Evolutionary conservation across 208 protist genomes (phyloP), one percentile per base, ranked within the genome.

Genomic region (Tritrichomonas musculus): DNA sequence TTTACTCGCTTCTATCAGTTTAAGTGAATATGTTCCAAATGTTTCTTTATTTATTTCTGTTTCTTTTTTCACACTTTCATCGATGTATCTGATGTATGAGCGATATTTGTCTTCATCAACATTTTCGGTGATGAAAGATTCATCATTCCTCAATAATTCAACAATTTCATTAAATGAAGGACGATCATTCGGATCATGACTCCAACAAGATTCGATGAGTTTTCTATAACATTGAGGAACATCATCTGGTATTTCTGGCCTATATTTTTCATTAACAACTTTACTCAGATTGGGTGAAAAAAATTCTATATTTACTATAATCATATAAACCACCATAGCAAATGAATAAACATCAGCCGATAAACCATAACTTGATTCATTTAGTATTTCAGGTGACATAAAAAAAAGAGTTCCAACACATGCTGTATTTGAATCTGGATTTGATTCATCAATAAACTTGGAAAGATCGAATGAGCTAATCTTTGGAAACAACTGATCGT

Each of bases 301-400:
- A 53, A 41, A 41, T 36, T 53, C n/a, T 53, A 53, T 20, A 22
- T 50, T 50, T 1, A 30, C 41, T 82, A 82, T n/a, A 1, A 36
- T 20, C 25, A 53, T 41, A 33, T 41, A 82, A 14, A 47, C n/a
- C 47, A 82, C 41, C 47, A 82, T 82, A 30, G 73, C 73, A 53
- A 33, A 82, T n/a, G 73, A 33, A 30, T 82, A 82, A 50, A 82
- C 73, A 50, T 82, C 73, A 44, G 50, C 41, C 30, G 47, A 53
- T 17, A 20, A 53, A 20, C 50, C 73, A 53, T 82, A 82, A 22
- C 41, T n/a, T n/a, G n/a, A n/a, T n/a, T n/a, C n/a, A n/a, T n/a
- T n/a, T 3, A 66, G 36, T 5, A 92, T 39, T 47, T 88, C 92
- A 47, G 92, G 92, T 41, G 92, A 50, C 66, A 80, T 93, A 22